A percentile compares a stretch with the other conserved stretches of the same genome.
Conservation (phyloP, 345 rosid genomes). For the Citrus medica region DNA sequence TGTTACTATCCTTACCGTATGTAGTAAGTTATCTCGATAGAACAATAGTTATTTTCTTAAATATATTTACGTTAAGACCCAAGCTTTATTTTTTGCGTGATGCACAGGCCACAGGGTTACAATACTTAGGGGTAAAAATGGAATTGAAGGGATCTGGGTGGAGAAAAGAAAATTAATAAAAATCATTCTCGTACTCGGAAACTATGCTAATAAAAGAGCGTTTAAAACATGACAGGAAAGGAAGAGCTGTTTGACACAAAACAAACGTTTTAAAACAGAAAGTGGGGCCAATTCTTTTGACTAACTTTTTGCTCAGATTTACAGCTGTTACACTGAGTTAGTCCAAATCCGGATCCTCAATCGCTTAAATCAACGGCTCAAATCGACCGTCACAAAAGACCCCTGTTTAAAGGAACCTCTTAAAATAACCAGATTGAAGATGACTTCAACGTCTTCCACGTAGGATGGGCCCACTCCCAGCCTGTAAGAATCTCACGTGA, state of each 20-base stretch:
- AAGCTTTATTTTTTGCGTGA: background rate
- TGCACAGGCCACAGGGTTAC: no score
- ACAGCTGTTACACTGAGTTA: constrained; percentile 33
- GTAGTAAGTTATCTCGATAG: background rate
- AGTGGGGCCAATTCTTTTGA: constrained; percentile 37
- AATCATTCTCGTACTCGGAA: constrained; percentile 29
- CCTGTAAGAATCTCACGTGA: constrained; percentile 70
- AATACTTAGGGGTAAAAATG: background rate
- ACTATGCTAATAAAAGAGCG: constrained; percentile 15
- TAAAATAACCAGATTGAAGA: constrained; percentile 18
- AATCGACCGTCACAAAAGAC: constrained; percentile 10
- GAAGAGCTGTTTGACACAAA: constrained; percentile 45
- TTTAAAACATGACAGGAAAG: constrained; percentile 51
- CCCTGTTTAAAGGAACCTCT: background rate
- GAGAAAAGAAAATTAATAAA: constrained; percentile 9
- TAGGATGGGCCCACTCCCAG: constrained; percentile 50
- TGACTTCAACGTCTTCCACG: constrained; percentile 40
- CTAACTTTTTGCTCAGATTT: constrained; percentile 21
- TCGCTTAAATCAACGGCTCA: constrained; percentile 35
- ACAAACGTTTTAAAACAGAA: constrained; percentile 32
- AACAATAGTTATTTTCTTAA: no score
- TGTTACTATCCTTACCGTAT: background rate
- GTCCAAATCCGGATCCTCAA: constrained; percentile 26
- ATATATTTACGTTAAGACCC: no score
- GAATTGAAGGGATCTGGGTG: background rate